Conservation (phyloP, 2,329 filamentous ascomycete genomes). For the Colletotrichum tamarilloi region DNA sequence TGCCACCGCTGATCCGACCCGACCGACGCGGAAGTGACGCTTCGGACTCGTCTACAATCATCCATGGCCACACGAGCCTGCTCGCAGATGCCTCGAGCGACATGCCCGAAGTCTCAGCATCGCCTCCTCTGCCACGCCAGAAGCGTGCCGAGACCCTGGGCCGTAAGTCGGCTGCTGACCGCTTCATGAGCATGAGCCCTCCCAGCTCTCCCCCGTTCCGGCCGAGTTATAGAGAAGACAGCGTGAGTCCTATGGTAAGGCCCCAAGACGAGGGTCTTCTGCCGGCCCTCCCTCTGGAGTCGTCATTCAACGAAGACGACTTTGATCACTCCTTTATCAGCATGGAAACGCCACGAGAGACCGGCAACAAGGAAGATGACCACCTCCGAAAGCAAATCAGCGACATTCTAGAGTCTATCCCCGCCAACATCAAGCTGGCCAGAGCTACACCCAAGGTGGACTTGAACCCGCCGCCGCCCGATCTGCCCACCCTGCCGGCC, state of each 20-base stretch:
- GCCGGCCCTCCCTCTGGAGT: conserved; percentile 55
- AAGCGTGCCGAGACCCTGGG: conserved; percentile 26
- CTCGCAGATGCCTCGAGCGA: conserved; percentile 56
- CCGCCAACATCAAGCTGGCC: conserved; percentile 81
- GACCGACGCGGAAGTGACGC: conserved; percentile 45
- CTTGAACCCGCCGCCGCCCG: conserved; percentile 69
- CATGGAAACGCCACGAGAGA: conserved; percentile 48
- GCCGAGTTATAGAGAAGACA: conserved; percentile 18
- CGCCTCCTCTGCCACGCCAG: conserved; percentile 52
- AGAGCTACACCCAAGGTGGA: conserved; percentile 59
- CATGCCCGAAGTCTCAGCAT: conserved; percentile 55
- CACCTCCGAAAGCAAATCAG: conserved; percentile 84
- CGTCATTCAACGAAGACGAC: conserved; percentile 60
- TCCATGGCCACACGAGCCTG: conserved; percentile 50
- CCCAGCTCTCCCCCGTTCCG: conserved; percentile 59
- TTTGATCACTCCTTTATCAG: conserved; percentile 53
- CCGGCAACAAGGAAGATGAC: conserved; percentile 64
- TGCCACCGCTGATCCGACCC: conserved; percentile 49
- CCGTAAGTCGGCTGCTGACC: conserved; percentile 9
- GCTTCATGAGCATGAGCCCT: conserved; percentile 54
- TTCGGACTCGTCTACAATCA: conserved; percentile 52
- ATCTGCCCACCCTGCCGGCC: conserved; percentile 65
- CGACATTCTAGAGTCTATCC: conserved; percentile 80
- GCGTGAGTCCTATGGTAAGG: conserved; percentile 27
- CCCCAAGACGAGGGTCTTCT: conserved; percentile 35